Conservation (phyloP, 1,284 basidiomycete species). For the Mycosarcoma mackinlayi region DNA sequence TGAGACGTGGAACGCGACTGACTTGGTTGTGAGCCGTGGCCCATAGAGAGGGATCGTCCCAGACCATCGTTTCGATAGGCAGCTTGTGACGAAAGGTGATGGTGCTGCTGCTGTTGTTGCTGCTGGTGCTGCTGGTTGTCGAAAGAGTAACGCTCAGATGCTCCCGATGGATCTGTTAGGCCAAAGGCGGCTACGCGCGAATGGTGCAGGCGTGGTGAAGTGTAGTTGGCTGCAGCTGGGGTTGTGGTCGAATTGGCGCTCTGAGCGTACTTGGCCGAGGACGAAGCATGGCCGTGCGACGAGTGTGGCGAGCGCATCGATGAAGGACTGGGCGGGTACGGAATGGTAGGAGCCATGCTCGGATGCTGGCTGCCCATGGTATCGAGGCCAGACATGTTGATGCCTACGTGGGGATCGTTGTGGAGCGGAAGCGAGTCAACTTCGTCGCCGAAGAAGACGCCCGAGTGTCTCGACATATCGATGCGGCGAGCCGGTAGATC, state of each 20-base stretch:
- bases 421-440: slow-evolving; percentile 36
- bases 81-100: slow-evolving; percentile 13
- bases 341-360: slow-evolving; percentile 2
- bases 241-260: slow-evolving; percentile 13
- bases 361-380: slow-evolving; percentile 24
- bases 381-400: slow-evolving; percentile 50
- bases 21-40: slow-evolving; percentile 33
- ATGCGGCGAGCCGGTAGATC: no score
- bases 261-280: slow-evolving; percentile 33
- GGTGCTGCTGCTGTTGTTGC: slow-evolving; percentile 12
- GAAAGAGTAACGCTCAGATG: slow-evolving; percentile 30
- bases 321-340: slow-evolving; percentile 38
- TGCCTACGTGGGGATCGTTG: slow-evolving; percentile 49
- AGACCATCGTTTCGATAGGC: slow-evolving; percentile 34
- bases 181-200: slow-evolving; percentile 21
- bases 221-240: slow-evolving; percentile 18
- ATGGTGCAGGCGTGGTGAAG: slow-evolving; percentile 37
- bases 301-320: slow-evolving; percentile 43
- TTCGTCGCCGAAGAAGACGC: slow-evolving; percentile 48
- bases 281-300: slow-evolving; percentile 33
- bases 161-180: slow-evolving; percentile 12
- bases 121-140: slow-evolving; percentile 30
- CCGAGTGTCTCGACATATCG: slow-evolving; percentile 46
- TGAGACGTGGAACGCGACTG: slow-evolving; percentile 30
- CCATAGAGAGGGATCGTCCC: slow-evolving; percentile 45